A percentile compares a stretch with the other conserved stretches of the same genome.
Conservation (phyloP, 257 asterid genomes). For the Salvia hispanica region DNA sequence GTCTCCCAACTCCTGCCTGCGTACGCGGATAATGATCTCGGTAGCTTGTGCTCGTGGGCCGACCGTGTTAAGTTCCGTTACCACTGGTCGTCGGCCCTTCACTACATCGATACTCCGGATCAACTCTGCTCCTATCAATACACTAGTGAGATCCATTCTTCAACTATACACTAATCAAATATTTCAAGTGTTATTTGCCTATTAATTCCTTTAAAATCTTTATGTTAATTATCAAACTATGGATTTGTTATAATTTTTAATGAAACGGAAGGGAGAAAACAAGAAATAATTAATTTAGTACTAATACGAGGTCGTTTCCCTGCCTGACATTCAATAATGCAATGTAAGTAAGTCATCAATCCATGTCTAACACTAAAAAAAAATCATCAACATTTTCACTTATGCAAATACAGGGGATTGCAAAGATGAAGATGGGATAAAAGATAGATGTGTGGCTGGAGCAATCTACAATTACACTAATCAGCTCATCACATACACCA, state of each 20-base stretch:
- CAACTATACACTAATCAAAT: too few species aligned
- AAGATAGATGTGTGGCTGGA: conserved; percentile 85
- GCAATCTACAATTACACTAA: conserved; percentile 86
- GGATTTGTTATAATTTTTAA: too few species aligned
- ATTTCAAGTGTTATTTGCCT: too few species aligned
- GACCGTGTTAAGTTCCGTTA: conserved; percentile 67
- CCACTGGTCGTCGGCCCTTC: conserved; percentile 88
- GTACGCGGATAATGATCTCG: conserved; percentile 58
- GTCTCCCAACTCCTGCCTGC: conserved; percentile 66
- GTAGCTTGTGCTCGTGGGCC: conserved; percentile 84
- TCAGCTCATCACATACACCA: conserved; percentile 61
- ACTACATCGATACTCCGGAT: conserved; percentile 78
- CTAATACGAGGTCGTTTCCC: too few species aligned
- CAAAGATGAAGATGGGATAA: conserved; percentile 69
- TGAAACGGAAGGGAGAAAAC: too few species aligned
- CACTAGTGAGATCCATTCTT: conserved; percentile 38
- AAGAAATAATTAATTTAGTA: too few species aligned
- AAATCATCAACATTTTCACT: not conserved
- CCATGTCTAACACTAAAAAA: too few species aligned
- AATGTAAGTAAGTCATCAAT: too few species aligned
- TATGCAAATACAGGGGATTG: conserved; percentile 63
- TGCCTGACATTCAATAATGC: too few species aligned
- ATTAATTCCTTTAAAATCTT: too few species aligned
- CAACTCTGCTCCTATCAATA: conserved; percentile 69
- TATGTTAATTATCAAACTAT: too few species aligned